Evolutionary conservation across 73 alveolate genomes (phyloP).

Genomic region (Tetrahymena malaccensis): DNA sequence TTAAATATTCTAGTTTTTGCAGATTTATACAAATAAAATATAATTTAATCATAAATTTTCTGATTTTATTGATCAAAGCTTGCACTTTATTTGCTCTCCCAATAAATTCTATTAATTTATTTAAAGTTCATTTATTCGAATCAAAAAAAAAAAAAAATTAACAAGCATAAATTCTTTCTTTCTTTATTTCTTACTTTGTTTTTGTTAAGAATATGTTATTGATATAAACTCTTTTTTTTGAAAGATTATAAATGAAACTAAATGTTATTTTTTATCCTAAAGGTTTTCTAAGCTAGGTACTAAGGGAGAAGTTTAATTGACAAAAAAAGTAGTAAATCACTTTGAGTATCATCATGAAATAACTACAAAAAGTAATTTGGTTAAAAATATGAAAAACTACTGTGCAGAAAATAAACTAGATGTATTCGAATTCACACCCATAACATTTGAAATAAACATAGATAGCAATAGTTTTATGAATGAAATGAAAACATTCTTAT

Average conservation of each 20-base stretch:
- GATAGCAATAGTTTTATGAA: neutral
- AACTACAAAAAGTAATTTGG: neutral
- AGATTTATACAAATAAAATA: too few species aligned
- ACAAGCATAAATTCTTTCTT: too few species aligned
- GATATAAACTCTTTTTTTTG: too few species aligned
- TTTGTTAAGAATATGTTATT: too few species aligned
- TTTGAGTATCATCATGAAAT: neutral
- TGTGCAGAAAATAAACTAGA: neutral
- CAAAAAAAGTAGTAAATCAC: neutral
- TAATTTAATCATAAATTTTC: neutral
- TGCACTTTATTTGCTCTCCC: neutral
- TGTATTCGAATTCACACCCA: neutral
- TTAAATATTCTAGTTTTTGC: neutral
- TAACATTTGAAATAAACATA: neutral
- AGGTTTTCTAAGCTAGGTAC: neutral
- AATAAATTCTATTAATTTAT: too few species aligned
- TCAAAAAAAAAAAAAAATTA: too few species aligned
- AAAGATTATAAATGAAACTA: too few species aligned
- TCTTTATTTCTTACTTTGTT: too few species aligned
- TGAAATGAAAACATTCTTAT: neutral
- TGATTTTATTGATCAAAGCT: too few species aligned
- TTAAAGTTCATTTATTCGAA: too few species aligned
- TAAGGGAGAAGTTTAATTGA: neutral
- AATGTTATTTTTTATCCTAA: neutral
- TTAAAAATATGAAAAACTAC: neutral